phyloP scores from a whole-genome alignment of 2,329 filamentous ascomycete species.

The Colletotrichum simmondsii region DNA sequence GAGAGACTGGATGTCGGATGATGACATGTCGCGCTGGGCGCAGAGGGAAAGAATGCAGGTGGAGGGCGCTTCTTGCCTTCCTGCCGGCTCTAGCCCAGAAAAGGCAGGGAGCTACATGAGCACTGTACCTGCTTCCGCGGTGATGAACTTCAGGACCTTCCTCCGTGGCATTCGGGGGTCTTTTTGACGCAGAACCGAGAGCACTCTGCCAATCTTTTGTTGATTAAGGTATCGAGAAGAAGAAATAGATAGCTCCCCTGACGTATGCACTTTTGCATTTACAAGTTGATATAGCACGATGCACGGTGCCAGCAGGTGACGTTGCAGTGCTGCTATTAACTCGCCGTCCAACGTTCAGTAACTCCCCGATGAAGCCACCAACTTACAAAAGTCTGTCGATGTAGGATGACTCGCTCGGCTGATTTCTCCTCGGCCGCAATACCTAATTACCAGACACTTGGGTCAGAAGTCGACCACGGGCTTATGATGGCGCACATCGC shows the following conservation, averaged over 20 bases:
- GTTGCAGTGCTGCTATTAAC: background rate
- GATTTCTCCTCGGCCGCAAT: background rate
- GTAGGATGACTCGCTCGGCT: background rate
- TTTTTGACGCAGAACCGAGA: background rate
- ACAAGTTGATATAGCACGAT: background rate
- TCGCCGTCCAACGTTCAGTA: background rate
- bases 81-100: conserved; percentile 5
- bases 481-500: background rate
- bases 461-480: background rate
- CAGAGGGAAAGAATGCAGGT: background rate
- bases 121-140: background rate
- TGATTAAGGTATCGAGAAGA: background rate
- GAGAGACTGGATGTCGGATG: conserved; percentile 27
- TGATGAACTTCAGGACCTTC: background rate
- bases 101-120: conserved; percentile 20
- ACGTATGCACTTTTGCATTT: background rate
- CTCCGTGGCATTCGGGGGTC: background rate
- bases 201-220: background rate
- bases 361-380: background rate
- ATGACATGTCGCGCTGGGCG: conserved; percentile 20
- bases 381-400: conserved; percentile 8
- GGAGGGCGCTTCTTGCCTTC: background rate
- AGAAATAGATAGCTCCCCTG: background rate
- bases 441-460: conserved; percentile 1
- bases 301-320: background rate